phyloP scores from a whole-genome alignment of 169 alveolate genomes.

The Cryptosporidium baileyi region DNA sequence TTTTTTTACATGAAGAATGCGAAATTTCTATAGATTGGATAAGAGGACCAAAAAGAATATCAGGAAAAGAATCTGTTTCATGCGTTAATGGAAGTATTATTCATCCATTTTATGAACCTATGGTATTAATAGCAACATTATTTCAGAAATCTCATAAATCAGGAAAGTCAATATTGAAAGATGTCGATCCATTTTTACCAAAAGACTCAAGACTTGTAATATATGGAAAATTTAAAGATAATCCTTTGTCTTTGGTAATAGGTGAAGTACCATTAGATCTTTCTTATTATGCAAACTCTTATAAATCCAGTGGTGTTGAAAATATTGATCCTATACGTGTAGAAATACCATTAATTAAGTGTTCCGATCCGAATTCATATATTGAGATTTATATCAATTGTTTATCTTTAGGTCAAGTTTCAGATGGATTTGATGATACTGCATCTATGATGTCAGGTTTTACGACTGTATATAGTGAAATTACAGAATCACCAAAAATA shows the following conservation, averaged over 20 bases:
- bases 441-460: conserved; percentile 70
- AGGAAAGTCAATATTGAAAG: not conserved
- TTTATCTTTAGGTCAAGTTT: conserved; percentile 51
- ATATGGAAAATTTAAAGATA: conserved; percentile 34
- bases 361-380: conserved; percentile 64
- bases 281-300: conserved; percentile 23
- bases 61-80: conserved; percentile 65
- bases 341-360: conserved; percentile 58
- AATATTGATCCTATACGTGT: not conserved
- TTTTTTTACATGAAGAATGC: conserved; percentile 39
- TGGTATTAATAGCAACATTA: conserved; percentile 57
- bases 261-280: conserved; percentile 69
- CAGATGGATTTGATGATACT: conserved; percentile 63
- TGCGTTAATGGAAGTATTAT: conserved; percentile 64
- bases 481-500: not conserved
- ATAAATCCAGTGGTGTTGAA: not conserved
- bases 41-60: conserved; percentile 67
- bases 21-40: conserved; percentile 67
- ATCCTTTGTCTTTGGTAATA: conserved; percentile 13
- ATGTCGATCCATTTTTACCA: conserved; percentile 14
- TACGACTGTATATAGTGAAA: conserved; percentile 33
- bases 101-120: conserved; percentile 59
- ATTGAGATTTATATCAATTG: conserved; percentile 44
- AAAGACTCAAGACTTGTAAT: conserved; percentile 60
- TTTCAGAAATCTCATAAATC: conserved; percentile 11